Base-by-base conservation (phyloP, 176 grass and related monocot genomes). In the Tuctoria greenei region DNA sequence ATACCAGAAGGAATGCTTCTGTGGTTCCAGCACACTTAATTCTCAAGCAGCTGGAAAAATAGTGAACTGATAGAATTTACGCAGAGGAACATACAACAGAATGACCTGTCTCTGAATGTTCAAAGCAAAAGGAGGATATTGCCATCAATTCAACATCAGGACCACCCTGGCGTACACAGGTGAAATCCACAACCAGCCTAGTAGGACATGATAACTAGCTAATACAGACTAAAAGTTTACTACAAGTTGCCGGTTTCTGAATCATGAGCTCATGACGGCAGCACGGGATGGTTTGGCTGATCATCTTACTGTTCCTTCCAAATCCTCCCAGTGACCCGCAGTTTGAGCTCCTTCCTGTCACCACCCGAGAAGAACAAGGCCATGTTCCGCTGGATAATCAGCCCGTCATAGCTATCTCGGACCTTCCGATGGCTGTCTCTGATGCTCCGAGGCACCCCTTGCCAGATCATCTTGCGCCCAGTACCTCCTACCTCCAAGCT, bases 371-470 rank as follows among this genome's bases (percentile, higher is more conserved):
- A 97, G 71, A 97, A 97, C 50, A 97, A 51, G 76, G 94, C 94
- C 88, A 97, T 93, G 76, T 89, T 97, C 24, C 94, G 78, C 72
- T 93, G 91, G 69, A 97, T 97, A 66, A 97, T 93, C 20, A 97
- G 82, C 21, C 91, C 94, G 12, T 93, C 94, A 17, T 91, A 93
- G 79, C 91, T 97, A 47, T 97, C 95, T 5, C 95, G 61, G 36
- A 97, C 91, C 71, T 97, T 97, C 17, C 84, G 66, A 67, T 97
- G 95, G 72, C 88, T 88, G 64, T 90, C 91, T 72, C 95, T 83
- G 72, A 97, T 92, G 68, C 95, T 97, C 31, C 88, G 81, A 0
- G 95, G 91, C 56, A 93, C 91, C 56, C 95, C 95, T 51, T 98
- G 95, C 87, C 91, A 98, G 71, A 87, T 77, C 82, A 98, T 87